A percentile compares a stretch with the other conserved stretches of the same genome.
phyloP scores from a whole-genome alignment of 1,284 basidiomycete genomes.

The Apiotrichum brassicae region DNA sequence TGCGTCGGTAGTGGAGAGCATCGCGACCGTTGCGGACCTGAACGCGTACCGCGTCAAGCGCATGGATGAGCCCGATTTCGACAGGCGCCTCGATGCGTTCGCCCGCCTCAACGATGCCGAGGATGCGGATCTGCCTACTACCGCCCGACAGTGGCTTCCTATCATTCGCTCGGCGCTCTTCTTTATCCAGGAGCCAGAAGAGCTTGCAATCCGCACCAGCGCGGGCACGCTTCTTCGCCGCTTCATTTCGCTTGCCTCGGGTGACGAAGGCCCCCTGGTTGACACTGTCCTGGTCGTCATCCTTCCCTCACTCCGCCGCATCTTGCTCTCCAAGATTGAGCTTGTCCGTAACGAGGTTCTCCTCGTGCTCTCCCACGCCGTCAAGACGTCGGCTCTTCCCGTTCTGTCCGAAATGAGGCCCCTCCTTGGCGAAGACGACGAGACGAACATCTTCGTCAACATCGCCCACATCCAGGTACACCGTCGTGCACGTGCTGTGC shows the following conservation, averaged over 20 bases:
- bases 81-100: conserved; percentile 74
- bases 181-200: conserved; percentile 83
- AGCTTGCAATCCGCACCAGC: conserved; percentile 79
- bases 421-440: conserved; percentile 82
- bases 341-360: conserved; percentile 84
- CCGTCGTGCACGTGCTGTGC: conserved; percentile 79
- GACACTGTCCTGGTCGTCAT: conserved; percentile 61
- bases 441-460: conserved; percentile 96
- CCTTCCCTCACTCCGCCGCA: conserved; percentile 75
- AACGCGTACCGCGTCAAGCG: conserved; percentile 80
- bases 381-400: conserved; percentile 56
- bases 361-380: conserved; percentile 69
- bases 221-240: conserved; percentile 69
- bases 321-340: conserved; percentile 73
- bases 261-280: conserved; percentile 49
- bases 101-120: conserved; percentile 56
- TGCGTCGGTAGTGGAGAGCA: conserved; percentile 51
- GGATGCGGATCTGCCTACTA: conserved; percentile 46
- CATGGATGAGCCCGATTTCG: conserved; percentile 90
- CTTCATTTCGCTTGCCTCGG: conserved; percentile 60
- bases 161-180: conserved; percentile 76
- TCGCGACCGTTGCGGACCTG: conserved; percentile 60
- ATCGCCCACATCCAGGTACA: conserved; percentile 92
- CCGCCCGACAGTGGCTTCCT: conserved; percentile 61
- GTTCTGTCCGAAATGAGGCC: conserved; percentile 70